Conservation (phyloP, 2,329 filamentous ascomycete species). For the Zymoseptoria crescenta region DNA sequence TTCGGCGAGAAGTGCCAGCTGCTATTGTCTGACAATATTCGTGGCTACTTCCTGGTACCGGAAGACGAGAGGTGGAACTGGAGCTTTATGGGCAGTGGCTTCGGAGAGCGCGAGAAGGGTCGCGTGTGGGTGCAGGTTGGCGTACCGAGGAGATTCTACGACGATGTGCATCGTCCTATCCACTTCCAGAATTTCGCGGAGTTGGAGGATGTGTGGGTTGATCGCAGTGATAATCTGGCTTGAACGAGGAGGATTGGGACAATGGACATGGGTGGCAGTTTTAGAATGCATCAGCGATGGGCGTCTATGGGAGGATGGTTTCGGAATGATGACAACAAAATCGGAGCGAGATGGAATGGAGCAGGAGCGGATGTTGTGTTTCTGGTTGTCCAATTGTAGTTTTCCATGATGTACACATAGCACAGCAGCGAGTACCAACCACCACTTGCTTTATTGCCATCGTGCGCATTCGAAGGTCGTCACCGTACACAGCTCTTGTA, state of each 20-base stretch:
- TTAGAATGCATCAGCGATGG: not conserved
- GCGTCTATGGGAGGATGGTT: not conserved
- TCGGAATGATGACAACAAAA: not conserved
- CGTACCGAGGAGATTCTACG: conserved; percentile 81
- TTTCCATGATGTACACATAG: not conserved
- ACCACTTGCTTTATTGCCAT: too few species aligned
- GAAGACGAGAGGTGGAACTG: conserved; percentile 93
- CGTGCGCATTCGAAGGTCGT: too few species aligned
- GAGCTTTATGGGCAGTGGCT: conserved; percentile 90
- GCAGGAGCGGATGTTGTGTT: not conserved
- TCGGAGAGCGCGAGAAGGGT: conserved; percentile 75
- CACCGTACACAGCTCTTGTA: too few species aligned
- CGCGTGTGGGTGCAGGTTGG: conserved; percentile 87
- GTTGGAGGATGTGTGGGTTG: conserved; percentile 93
- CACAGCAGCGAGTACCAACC: not conserved
- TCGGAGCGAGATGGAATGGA: not conserved
- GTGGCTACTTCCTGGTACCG: conserved; percentile 92
- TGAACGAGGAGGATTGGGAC: conserved; percentile 32
- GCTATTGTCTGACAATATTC: conserved; percentile 83
- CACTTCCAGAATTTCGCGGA: conserved; percentile 98
- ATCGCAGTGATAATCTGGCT: conserved; percentile 86
- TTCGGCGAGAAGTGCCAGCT: conserved; percentile 97
- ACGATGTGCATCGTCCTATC: conserved; percentile 79
- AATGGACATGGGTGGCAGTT: not conserved
- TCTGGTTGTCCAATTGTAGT: not conserved